Conservation (phyloP, 2,329 filamentous ascomycete genomes). For the Penicillium freii region DNA sequence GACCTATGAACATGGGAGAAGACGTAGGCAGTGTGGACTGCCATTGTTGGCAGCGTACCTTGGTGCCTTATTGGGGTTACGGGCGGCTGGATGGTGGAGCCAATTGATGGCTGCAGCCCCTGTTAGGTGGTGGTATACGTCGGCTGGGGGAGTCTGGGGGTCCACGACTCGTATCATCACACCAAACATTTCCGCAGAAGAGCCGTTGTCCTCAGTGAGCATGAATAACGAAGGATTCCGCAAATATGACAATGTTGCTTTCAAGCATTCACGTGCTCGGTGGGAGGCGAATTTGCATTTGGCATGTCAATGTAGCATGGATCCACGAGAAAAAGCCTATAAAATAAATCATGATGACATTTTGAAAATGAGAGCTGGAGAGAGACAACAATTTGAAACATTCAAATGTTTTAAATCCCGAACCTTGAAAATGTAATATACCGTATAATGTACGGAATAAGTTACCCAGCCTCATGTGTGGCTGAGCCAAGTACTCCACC, state of each 20-base stretch:
- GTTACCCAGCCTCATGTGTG: slow-evolving; percentile 14
- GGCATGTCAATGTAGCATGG: slow-evolving; percentile 1
- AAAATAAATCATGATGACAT: neutral
- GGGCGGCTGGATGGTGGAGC: slow-evolving; percentile 35
- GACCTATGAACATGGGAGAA: slow-evolving; percentile 28
- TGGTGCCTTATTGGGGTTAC: slow-evolving; percentile 34
- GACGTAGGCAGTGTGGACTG: slow-evolving; percentile 29
- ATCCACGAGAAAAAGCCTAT: neutral
- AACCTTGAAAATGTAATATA: slow-evolving; percentile 4
- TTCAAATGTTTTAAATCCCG: neutral
- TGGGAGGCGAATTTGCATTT: slow-evolving; percentile 6
- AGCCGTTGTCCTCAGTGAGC: slow-evolving; percentile 28
- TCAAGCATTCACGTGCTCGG: slow-evolving; percentile 17
- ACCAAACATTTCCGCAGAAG: slow-evolving; percentile 34
- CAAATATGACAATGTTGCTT: slow-evolving; percentile 38
- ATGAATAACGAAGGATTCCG: slow-evolving; percentile 31
- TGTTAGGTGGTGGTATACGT: slow-evolving; percentile 35
- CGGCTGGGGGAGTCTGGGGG: slow-evolving; percentile 35
- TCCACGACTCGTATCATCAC: slow-evolving; percentile 38
- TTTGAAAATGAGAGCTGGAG: neutral
- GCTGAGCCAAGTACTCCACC: slow-evolving; percentile 14
- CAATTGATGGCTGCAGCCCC: slow-evolving; percentile 26
- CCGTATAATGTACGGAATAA: neutral
- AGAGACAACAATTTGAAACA: slow-evolving; percentile 13
- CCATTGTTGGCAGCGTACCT: slow-evolving; percentile 25